Evolutionary conservation across 768 basidiomycete species (phyloP).

Genomic region (Tricholoma terreum): DNA sequence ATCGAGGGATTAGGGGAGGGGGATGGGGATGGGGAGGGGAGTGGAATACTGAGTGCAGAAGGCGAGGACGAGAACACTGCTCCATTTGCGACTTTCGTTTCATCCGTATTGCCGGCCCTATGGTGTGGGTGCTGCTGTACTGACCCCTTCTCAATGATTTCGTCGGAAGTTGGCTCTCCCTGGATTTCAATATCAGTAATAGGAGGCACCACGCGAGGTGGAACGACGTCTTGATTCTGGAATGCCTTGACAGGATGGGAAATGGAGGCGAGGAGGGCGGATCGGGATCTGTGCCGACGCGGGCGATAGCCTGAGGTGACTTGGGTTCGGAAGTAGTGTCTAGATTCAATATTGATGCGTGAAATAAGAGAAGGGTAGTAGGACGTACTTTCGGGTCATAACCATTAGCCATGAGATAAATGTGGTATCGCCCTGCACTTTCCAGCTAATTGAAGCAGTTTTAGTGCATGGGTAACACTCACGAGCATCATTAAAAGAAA

Average conservation of each 20-base stretch:
- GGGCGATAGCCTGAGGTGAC: slow-evolving; percentile 22
- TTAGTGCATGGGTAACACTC: slow-evolving; percentile 11
- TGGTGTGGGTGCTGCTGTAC: neutral
- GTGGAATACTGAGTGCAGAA: neutral
- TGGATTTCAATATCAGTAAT: neutral
- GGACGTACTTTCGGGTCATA: slow-evolving; percentile 49
- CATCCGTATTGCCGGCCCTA: neutral
- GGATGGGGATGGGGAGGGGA: neutral
- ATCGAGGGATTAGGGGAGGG: neutral
- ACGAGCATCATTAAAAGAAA: slow-evolving; percentile 54
- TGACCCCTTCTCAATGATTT: neutral
- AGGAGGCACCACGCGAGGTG: neutral
- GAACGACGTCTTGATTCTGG: neutral
- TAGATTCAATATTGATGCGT: slow-evolving; percentile 10
- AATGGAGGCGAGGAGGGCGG: neutral
- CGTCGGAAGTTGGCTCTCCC: neutral
- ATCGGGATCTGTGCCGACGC: neutral
- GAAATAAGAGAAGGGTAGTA: neutral
- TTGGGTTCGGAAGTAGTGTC: slow-evolving; percentile 42
- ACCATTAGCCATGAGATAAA: slow-evolving; percentile 66
- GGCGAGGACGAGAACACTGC: neutral
- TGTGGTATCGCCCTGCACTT: slow-evolving; percentile 41
- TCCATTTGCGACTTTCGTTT: neutral
- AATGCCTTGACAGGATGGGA: neutral
- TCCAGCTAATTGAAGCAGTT: neutral